Evolutionary conservation across 2,329 filamentous ascomycete genomes (phyloP).

Genomic region (Monilinia fructicola): DNA sequence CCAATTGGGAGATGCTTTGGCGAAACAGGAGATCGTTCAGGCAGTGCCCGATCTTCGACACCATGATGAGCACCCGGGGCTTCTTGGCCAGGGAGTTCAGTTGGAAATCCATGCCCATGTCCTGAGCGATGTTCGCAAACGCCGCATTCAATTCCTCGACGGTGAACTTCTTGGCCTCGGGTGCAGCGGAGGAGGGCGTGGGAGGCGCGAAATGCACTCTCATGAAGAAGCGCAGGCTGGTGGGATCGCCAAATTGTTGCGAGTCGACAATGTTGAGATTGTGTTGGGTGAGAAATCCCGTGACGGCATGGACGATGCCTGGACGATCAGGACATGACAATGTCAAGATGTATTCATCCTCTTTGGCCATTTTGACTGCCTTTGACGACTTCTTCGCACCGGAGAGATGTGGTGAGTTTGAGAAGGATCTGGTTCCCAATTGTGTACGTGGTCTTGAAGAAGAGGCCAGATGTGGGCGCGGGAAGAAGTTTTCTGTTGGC

Average conservation of each 20-base stretch:
- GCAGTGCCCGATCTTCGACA: conserved; percentile 85
- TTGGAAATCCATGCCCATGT: conserved; percentile 69
- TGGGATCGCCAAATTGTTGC: conserved; percentile 79
- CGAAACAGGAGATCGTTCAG: conserved; percentile 82
- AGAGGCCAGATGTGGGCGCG: conserved; percentile 8
- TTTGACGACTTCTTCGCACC: not conserved
- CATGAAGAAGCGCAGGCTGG: conserved; percentile 80
- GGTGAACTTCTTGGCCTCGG: conserved; percentile 43
- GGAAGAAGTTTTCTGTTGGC: conserved; percentile 4
- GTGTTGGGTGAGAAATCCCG: conserved; percentile 70
- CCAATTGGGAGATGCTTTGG: conserved; percentile 68
- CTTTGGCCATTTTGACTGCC: conserved; percentile 49
- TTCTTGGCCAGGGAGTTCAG: conserved; percentile 68
- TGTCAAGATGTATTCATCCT: conserved; percentile 59
- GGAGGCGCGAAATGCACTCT: conserved; percentile 75
- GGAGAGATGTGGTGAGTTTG: not conserved
- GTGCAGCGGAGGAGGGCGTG: conserved; percentile 39
- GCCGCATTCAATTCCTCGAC: conserved; percentile 51
- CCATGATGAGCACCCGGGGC: conserved; percentile 80
- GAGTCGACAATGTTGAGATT: conserved; percentile 80
- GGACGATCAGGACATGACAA: conserved; percentile 82
- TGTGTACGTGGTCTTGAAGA: not conserved
- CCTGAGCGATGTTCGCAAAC: conserved; percentile 60
- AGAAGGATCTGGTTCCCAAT: not conserved
- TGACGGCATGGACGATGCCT: conserved; percentile 83